Evolutionary conservation across 306 rosid genomes (phyloP).

Genomic region (Sicyos edulis): DNA sequence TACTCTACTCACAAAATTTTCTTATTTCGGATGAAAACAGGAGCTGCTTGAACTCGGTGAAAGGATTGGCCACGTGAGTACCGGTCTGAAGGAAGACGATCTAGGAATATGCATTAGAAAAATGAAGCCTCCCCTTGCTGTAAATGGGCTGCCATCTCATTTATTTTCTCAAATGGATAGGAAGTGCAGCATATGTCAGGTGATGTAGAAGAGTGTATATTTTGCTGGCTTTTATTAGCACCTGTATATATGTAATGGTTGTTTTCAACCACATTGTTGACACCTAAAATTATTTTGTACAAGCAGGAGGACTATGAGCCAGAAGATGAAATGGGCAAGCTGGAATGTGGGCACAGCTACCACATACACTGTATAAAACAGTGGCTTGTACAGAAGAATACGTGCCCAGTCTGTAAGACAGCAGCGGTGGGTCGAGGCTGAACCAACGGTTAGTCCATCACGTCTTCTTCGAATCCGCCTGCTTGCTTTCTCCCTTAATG

Average conservation of each 20-base stretch:
- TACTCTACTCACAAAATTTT: not conserved
- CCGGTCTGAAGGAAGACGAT: slow-evolving; percentile 85
- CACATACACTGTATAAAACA: slow-evolving; percentile 74
- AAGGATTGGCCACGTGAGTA: slow-evolving; percentile 79
- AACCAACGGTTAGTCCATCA: slow-evolving; percentile 18
- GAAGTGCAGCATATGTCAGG: slow-evolving; percentile 92
- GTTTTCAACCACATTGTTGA: not conserved
- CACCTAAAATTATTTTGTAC: not conserved
- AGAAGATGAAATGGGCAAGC: slow-evolving; percentile 78
- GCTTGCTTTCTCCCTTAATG: slow-evolving; percentile 18
- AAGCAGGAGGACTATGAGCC: slow-evolving; percentile 81
- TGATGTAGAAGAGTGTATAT: slow-evolving; percentile 21
- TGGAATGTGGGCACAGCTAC: slow-evolving; percentile 72
- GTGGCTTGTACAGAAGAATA: slow-evolving; percentile 83
- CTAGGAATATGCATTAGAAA: slow-evolving; percentile 50
- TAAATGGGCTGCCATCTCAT: slow-evolving; percentile 40
- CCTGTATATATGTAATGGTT: not conserved
- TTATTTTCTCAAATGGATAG: slow-evolving; percentile 40
- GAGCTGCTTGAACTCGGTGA: slow-evolving; percentile 86
- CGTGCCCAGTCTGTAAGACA: slow-evolving; percentile 86
- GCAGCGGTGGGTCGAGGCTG: slow-evolving; percentile 49
- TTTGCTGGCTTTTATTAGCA: not conserved
- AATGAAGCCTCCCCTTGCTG: slow-evolving; percentile 32
- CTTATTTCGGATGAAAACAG: slow-evolving; percentile 30
- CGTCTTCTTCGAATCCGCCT: slow-evolving; percentile 21